Conservation (phyloP, 192 early-diverging fungal genomes). For the Umbelopsis isabellina region DNA sequence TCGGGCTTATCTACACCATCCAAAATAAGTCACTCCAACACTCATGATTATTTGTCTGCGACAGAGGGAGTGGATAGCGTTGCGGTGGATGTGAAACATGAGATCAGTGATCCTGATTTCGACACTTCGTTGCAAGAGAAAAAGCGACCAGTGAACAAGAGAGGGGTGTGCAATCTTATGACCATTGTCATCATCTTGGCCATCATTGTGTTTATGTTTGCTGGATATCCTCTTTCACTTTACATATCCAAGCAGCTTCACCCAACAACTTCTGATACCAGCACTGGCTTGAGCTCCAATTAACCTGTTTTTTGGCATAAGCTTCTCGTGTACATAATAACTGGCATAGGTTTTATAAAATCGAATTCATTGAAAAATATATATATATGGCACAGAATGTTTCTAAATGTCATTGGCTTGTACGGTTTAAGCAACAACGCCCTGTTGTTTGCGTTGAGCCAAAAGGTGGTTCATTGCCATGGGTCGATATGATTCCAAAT, state of each 20-base stretch:
- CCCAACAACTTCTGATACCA: not conserved
- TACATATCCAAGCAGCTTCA: conserved; percentile 23
- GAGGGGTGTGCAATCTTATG: conserved; percentile 29
- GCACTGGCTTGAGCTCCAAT: not conserved
- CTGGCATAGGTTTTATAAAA: not conserved
- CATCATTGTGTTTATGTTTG: conserved; percentile 30
- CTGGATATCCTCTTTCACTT: conserved; percentile 28
- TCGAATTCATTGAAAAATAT: conserved; percentile 4
- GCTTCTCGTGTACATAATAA: not conserved
- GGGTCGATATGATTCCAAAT: conserved; percentile 44
- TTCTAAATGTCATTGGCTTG: not conserved
- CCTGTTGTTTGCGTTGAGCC: conserved; percentile 9
- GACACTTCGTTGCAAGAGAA: conserved; percentile 13
- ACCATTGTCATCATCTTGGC: conserved; percentile 23
- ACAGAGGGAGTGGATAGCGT: not conserved
- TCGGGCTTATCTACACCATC: conserved; percentile 24
- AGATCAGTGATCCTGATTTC: not conserved
- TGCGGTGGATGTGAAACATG: not conserved
- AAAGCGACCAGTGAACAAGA: conserved; percentile 3
- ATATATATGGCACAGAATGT: not conserved
- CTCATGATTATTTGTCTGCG: conserved; percentile 22
- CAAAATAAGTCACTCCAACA: conserved; percentile 26
- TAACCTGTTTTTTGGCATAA: not conserved
- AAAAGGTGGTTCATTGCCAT: conserved; percentile 47
- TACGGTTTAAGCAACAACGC: not conserved